Conservation (phyloP, 2,329 filamentous ascomycete species). For the Claviceps citrina region DNA sequence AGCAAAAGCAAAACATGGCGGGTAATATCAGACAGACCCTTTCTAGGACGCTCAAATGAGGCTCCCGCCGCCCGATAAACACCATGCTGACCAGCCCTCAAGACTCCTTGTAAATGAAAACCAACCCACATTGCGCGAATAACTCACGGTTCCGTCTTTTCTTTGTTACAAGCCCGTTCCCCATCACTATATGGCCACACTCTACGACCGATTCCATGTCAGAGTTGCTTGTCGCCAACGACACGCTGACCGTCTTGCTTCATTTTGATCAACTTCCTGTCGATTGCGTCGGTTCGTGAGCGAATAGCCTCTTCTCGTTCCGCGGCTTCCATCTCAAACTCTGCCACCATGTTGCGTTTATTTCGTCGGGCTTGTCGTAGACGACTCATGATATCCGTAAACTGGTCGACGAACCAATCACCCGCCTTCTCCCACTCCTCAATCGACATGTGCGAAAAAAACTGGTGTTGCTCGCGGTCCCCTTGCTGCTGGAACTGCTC, state of each 20-base stretch:
- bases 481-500: conserved; percentile 32
- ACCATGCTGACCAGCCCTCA: neutral
- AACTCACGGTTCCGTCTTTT: neutral
- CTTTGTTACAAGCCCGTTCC: too few relatives aligned
- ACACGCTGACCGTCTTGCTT: conserved; percentile 41
- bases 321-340: conserved; percentile 41
- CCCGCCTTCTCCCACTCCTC: conserved; percentile 44
- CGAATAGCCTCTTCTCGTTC: conserved; percentile 38
- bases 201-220: neutral
- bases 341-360: conserved; percentile 33
- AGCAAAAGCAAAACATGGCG: conserved; percentile 2
- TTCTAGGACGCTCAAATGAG: neutral
- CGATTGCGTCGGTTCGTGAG: conserved; percentile 37
- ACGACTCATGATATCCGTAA: conserved; percentile 32
- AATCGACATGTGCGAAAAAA: conserved; percentile 38
- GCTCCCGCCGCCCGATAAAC: neutral
- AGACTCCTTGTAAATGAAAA: neutral
- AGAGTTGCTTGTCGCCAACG: conserved; percentile 28
- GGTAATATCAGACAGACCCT: neutral
- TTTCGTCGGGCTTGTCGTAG: conserved; percentile 32
- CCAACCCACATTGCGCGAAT: neutral
- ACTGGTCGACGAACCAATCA: conserved; percentile 44
- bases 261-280: conserved; percentile 37
- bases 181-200: too few relatives aligned
- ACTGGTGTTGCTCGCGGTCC: conserved; percentile 30